A percentile compares a stretch with the other conserved stretches of the same genome.
phyloP scores from a whole-genome alignment of 495 filamentous ascomycete genomes.

The Penicillium pancosmium region DNA sequence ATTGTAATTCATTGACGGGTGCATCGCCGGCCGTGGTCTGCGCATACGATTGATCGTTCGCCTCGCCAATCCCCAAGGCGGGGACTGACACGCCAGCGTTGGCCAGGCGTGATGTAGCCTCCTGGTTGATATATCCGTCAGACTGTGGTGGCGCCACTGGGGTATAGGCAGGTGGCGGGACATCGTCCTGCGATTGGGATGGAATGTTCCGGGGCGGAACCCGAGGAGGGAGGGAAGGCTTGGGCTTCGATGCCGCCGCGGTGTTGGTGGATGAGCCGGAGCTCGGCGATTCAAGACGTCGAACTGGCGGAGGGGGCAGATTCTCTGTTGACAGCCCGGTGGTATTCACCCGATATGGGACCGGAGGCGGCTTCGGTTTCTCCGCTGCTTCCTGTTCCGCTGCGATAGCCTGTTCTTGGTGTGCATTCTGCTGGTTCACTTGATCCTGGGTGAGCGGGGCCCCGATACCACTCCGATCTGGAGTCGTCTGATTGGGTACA shows the following conservation, averaged over 20 bases:
- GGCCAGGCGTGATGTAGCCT: slow-evolving; percentile 66
- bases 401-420: slow-evolving; percentile 39
- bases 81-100: slow-evolving; percentile 83
- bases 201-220: slow-evolving; percentile 69
- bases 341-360: slow-evolving; percentile 69
- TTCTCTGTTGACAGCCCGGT: slow-evolving; percentile 69
- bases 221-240: slow-evolving; percentile 65
- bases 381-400: slow-evolving; percentile 41
- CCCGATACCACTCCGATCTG: slow-evolving; percentile 51
- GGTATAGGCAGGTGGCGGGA: slow-evolving; percentile 59
- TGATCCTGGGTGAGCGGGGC: slow-evolving; percentile 49
- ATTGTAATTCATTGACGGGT: slow-evolving; percentile 67
- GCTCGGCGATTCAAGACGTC: slow-evolving; percentile 51
- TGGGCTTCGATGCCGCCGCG: slow-evolving; percentile 41
- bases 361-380: slow-evolving; percentile 56
- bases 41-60: slow-evolving; percentile 10
- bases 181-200: slow-evolving; percentile 43
- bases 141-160: slow-evolving; percentile 29
- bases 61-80: slow-evolving; percentile 69
- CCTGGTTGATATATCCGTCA: slow-evolving; percentile 65
- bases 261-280: slow-evolving; percentile 31
- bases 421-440: slow-evolving; percentile 29
- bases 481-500: slow-evolving; percentile 49
- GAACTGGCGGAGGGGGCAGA: slow-evolving; percentile 71
- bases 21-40: slow-evolving; percentile 9